Conservation (phyloP, 495 filamentous ascomycete species). For the Friedmanniomyces simplex region DNA sequence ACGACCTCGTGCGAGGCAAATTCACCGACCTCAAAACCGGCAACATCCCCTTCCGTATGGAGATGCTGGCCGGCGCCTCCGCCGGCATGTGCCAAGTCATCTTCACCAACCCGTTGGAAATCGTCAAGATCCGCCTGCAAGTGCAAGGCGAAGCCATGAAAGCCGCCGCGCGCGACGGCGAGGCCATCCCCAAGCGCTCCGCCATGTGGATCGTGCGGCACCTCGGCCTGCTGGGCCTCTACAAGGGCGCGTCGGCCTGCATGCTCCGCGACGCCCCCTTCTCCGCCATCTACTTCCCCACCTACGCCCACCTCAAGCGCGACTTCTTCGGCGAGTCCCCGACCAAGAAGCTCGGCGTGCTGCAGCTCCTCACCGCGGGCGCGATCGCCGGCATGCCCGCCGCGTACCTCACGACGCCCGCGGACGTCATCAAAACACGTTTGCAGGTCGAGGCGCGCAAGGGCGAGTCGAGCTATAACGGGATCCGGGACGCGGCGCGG, state of each 20-base stretch:
- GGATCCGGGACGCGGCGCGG: conserved; percentile 72
- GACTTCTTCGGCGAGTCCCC: conserved; percentile 85
- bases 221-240: conserved; percentile 86
- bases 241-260: conserved; percentile 96
- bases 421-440: conserved; percentile 97
- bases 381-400: conserved; percentile 98
- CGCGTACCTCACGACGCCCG: conserved; percentile 93
- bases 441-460: conserved; percentile 95
- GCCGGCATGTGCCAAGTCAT: conserved; percentile 95
- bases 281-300: conserved; percentile 97
- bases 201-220: conserved; percentile 97
- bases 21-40: conserved; percentile 69
- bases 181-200: conserved; percentile 72
- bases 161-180: conserved; percentile 43
- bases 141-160: conserved; percentile 94
- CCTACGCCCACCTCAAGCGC: conserved; percentile 86
- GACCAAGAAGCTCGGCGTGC: conserved; percentile 81
- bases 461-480: conserved; percentile 77
- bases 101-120: conserved; percentile 95
- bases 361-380: conserved; percentile 89
- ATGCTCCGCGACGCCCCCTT: conserved; percentile 93
- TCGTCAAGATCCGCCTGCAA: conserved; percentile 97
- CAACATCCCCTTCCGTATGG: conserved; percentile 58
- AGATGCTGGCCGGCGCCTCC: conserved; percentile 78
- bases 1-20: conserved; percentile 73